Conservation (phyloP, 371 early-diverging fungal species). For the Mortierella sp. region DNA sequence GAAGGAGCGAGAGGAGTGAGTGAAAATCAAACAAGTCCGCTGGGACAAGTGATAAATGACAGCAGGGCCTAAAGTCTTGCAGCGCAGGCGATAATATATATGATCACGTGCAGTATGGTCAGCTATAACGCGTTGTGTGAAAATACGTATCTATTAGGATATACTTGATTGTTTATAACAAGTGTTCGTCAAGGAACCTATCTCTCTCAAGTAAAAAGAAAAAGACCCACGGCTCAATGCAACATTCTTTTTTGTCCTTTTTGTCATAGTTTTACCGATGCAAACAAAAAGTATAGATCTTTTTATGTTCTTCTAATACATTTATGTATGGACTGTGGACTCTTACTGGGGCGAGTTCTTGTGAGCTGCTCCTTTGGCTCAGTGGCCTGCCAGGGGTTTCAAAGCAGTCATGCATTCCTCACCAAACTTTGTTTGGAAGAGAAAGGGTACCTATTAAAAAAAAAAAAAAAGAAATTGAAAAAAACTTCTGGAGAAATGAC, state of each 20-base stretch:
- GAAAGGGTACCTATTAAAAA: no score
- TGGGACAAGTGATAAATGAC: background rate
- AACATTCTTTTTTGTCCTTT: background rate
- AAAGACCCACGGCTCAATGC: no score
- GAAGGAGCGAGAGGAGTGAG: background rate
- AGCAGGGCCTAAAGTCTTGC: background rate
- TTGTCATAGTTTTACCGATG: constrained; percentile 36
- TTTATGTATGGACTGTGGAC: no score
- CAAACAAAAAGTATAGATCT: background rate
- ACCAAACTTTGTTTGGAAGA: no score
- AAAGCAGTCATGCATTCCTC: background rate
- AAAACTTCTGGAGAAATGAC: no score
- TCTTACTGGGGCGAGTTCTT: background rate
- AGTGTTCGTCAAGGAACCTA: no score
- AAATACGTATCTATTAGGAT: no score
- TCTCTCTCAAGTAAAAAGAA: no score
- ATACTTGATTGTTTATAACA: no score
- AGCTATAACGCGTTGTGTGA: no score
- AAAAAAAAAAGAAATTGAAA: no score
- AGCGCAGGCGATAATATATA: constrained; percentile 9
- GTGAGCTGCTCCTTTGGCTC: constrained; percentile 8
- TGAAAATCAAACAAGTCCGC: background rate
- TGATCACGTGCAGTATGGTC: background rate
- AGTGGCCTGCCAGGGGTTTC: background rate
- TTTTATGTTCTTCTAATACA: no score